A percentile compares a stretch with the other conserved stretches of the same genome.
Evolutionary conservation across 2,329 filamentous ascomycete species (phyloP).

Genomic region (Aspergillus japonicus): DNA sequence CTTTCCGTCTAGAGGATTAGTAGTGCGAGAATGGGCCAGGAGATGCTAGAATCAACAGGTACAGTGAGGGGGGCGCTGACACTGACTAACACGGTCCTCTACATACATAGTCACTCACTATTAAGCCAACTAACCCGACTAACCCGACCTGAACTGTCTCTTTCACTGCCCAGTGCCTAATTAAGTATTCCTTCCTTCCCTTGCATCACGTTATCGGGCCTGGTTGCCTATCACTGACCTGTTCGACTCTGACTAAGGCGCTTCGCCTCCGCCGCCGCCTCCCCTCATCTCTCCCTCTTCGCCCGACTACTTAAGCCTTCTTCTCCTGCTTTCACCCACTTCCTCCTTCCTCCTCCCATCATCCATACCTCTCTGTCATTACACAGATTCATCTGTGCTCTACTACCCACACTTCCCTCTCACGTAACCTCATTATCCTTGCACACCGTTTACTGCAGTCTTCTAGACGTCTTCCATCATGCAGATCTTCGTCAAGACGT

Average conservation of each 20-base stretch:
- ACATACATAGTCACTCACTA: not conserved
- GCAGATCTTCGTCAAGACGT: conserved; percentile 99
- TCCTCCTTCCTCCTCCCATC: conserved; percentile 11
- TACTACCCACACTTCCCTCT: conserved; percentile 12
- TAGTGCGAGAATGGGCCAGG: conserved; percentile 18
- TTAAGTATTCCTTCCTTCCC: conserved; percentile 11
- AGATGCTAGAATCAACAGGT: conserved; percentile 16
- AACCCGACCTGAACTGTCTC: not conserved
- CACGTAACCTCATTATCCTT: conserved; percentile 8
- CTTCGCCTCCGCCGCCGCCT: conserved; percentile 26
- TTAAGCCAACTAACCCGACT: not conserved
- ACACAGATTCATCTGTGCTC: conserved; percentile 17
- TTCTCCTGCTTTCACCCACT: conserved; percentile 20
- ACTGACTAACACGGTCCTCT: not conserved
- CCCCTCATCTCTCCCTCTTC: conserved; percentile 24
- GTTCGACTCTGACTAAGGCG: conserved; percentile 27
- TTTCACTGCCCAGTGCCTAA: conserved; percentile 4
- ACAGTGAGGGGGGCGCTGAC: not conserved
- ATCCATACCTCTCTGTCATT: conserved; percentile 25
- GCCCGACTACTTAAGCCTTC: conserved; percentile 15
- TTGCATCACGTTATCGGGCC: conserved; percentile 26
- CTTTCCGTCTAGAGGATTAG: not conserved
- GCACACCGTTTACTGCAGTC: conserved; percentile 28
- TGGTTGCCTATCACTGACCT: conserved; percentile 24
- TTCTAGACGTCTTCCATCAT: conserved; percentile 51